A percentile compares a stretch with the other conserved stretches of the same genome.
Evolutionary conservation across 2,329 filamentous ascomycete genomes (phyloP).

Genomic region (Cytospora schulzeri): DNA sequence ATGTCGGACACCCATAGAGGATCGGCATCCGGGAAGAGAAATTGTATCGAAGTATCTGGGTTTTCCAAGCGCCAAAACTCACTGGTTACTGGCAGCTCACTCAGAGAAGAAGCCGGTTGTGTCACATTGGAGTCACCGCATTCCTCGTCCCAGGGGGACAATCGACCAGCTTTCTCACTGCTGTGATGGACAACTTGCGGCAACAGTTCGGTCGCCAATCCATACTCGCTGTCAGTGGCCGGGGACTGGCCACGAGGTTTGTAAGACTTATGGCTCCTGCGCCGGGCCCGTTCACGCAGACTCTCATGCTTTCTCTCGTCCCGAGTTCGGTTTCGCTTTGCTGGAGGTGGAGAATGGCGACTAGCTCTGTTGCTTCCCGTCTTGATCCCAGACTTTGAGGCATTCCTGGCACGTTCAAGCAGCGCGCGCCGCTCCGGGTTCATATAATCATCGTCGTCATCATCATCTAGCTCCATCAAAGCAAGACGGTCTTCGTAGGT

Average conservation of each 20-base stretch:
- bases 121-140: constrained; percentile 2
- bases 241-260: neutral
- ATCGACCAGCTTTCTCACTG: constrained; percentile 12
- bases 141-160: constrained; percentile 22
- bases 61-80: neutral
- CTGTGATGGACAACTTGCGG: neutral
- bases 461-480: neutral
- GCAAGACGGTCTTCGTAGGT: constrained; percentile 25
- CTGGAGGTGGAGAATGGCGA: neutral
- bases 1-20: constrained; percentile 6
- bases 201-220: constrained; percentile 1
- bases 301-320: neutral
- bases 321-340: constrained; percentile 5
- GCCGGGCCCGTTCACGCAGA: neutral
- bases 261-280: neutral
- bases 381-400: neutral
- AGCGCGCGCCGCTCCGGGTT: constrained; percentile 1
- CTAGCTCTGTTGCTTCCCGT: neutral
- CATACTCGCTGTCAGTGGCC: neutral
- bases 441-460: neutral
- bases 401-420: neutral
- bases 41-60: constrained; percentile 4
- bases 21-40: constrained; percentile 3
- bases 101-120: neutral
- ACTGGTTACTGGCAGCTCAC: neutral